Conservation (phyloP, 2,329 filamentous ascomycete genomes). For the Aspergillus japonicus region DNA sequence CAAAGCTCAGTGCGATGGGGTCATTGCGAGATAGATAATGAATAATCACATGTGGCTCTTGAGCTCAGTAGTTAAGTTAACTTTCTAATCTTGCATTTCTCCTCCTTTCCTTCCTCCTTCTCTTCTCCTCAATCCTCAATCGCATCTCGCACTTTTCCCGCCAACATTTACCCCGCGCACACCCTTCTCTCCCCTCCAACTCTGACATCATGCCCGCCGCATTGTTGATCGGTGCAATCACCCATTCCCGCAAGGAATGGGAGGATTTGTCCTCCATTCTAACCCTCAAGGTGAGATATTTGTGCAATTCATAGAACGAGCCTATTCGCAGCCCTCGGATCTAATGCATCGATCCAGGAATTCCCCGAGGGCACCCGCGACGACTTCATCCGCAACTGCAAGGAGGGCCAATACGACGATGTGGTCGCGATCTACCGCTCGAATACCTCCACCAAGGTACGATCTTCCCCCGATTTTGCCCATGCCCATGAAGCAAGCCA, state of each 20-base stretch:
- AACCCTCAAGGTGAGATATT: constrained; percentile 39
- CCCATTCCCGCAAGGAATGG: constrained; percentile 46
- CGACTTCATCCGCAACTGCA: constrained; percentile 57
- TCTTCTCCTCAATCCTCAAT: background rate
- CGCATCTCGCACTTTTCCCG: background rate
- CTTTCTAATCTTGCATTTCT: background rate
- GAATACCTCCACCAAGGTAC: constrained; percentile 54
- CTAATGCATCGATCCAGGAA: constrained; percentile 40
- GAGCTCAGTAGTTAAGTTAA: background rate
- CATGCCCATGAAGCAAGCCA: background rate
- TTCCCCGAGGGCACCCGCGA: constrained; percentile 54
- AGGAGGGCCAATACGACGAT: constrained; percentile 55
- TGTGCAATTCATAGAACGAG: background rate
- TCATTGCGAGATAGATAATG: background rate
- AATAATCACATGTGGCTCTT: background rate
- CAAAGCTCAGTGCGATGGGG: background rate
- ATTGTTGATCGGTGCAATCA: constrained; percentile 47
- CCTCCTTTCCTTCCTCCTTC: background rate
- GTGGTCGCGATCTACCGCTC: constrained; percentile 59
- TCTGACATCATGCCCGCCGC: constrained; percentile 37
- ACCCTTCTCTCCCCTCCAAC: background rate
- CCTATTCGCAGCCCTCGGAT: background rate
- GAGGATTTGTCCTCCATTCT: constrained; percentile 41
- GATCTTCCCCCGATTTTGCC: background rate
- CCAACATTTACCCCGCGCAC: background rate